Evolutionary conservation across 331 rosid species (phyloP).

Genomic region (Spiraea crenata): DNA sequence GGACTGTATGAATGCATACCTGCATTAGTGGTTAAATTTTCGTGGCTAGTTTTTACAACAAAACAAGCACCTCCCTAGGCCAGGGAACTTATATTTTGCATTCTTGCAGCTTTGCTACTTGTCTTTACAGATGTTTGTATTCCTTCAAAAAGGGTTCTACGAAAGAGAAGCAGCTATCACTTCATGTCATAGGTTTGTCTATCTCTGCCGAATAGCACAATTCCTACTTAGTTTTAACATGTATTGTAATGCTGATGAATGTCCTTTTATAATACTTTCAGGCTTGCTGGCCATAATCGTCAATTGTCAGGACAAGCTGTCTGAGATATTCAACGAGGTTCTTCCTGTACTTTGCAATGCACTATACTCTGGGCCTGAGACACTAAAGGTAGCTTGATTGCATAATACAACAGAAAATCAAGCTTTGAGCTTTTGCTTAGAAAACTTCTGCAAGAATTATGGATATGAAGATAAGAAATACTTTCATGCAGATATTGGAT

Average conservation of each 20-base stretch:
- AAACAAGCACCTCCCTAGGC: background rate
- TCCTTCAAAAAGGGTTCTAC: conserved; percentile 24
- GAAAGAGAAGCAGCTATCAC: conserved; percentile 18
- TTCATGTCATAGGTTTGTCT: conserved; percentile 23
- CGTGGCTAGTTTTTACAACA: no score
- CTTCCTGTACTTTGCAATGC: conserved; percentile 11
- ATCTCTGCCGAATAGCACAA: background rate
- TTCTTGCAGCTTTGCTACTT: conserved; percentile 30
- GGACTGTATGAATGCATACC: no score
- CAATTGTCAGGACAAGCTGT: conserved; percentile 9
- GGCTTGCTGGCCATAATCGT: conserved; percentile 34
- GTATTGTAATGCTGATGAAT: background rate
- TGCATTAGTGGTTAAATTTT: no score
- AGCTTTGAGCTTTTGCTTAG: background rate
- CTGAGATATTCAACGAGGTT: conserved; percentile 24
- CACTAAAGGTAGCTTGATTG: conserved; percentile 21
- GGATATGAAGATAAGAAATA: background rate
- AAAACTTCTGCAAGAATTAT: background rate
- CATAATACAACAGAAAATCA: background rate
- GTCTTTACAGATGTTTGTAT: conserved; percentile 22
- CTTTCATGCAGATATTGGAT: conserved; percentile 28
- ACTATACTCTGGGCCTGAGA: conserved; percentile 17
- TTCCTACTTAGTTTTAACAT: background rate
- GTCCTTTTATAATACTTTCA: conserved; percentile 4
- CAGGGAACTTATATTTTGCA: background rate